These are phyloP conservation scores for Purshia tridentata DNA, from an alignment of 306 rosid genomes.

Conservation along the genomic window DNA sequence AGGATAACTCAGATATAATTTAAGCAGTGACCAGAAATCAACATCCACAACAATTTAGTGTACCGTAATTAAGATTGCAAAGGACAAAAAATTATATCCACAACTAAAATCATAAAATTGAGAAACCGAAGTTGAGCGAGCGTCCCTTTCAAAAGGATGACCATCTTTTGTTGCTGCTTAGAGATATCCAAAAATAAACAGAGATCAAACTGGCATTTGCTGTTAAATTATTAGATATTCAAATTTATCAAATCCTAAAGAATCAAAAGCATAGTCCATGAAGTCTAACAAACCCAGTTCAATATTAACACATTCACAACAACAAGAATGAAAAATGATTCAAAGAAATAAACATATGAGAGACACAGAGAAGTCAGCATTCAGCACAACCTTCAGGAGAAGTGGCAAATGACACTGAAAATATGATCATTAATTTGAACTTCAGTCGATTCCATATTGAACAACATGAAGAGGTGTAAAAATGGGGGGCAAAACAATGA, in stretches of 20 bases:
- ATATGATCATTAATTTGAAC: slow-evolving; percentile 8
- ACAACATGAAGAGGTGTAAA: slow-evolving; percentile 10
- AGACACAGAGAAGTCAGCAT: too few relatives aligned
- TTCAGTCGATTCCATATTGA: slow-evolving; percentile 10
- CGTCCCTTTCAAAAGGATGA: slow-evolving; percentile 25
- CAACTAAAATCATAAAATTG: slow-evolving; percentile 28
- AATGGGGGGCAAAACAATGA: slow-evolving; percentile 11
- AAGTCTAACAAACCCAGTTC: neutral
- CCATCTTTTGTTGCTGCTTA: slow-evolving; percentile 17
- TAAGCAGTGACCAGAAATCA: slow-evolving; percentile 10
- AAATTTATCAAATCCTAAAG: neutral
- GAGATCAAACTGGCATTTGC: neutral
- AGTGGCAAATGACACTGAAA: neutral
- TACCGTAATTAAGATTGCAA: slow-evolving; percentile 19
- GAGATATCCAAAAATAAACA: neutral
- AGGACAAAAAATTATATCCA: slow-evolving; percentile 31
- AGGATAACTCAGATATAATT: neutral
- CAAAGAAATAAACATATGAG: neutral
- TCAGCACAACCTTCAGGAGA: neutral
- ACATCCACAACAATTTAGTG: slow-evolving; percentile 27
- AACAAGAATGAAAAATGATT: neutral
- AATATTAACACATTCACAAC: neutral
- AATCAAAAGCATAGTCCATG: neutral
- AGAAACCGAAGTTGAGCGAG: slow-evolving; percentile 10
- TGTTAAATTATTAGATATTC: neutral